A percentile compares a stretch with the other conserved stretches of the same genome.
phyloP scores from a whole-genome alignment of 306 rosid genomes.

The Prunus mume region DNA sequence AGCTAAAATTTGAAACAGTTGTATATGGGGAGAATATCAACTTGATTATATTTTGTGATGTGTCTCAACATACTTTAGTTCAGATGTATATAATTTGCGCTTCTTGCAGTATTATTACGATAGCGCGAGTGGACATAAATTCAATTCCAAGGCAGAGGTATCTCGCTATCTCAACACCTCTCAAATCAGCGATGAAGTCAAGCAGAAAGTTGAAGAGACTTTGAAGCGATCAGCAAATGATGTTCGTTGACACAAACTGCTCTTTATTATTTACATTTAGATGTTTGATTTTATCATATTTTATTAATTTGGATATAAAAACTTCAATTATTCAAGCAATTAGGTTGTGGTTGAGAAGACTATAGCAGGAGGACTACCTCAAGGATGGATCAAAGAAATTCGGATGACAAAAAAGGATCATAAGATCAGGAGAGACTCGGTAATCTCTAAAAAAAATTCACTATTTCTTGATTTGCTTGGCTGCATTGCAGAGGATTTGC shows the following conservation, averaged over 20 bases:
- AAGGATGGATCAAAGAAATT: constrained; percentile 62
- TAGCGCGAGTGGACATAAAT: constrained; percentile 47
- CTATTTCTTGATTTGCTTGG: too few relatives aligned
- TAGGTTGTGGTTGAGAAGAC: constrained; percentile 61
- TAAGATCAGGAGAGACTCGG: constrained; percentile 51
- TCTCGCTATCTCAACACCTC: constrained; percentile 42
- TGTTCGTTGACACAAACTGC: constrained; percentile 50
- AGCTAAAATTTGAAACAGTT: not conserved
- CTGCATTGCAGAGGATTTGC: not conserved
- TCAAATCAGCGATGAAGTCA: constrained; percentile 9
- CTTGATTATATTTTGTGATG: not conserved
- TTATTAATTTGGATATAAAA: constrained; percentile 34
- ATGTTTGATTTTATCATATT: constrained; percentile 10
- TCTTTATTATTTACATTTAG: constrained; percentile 17
- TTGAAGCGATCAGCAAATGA: constrained; percentile 32
- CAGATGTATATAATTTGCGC: constrained; percentile 20
- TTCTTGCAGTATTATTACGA: constrained; percentile 62
- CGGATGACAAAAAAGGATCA: constrained; percentile 37
- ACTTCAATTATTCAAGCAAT: constrained; percentile 50
- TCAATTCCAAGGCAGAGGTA: constrained; percentile 63
- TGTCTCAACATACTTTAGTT: constrained; percentile 9
- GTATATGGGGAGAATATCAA: not conserved
- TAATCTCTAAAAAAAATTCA: constrained; percentile 11
- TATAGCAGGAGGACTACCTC: constrained; percentile 53
- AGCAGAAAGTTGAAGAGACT: constrained; percentile 32